These are phyloP conservation scores for Knoxdaviesia capensis DNA, from an alignment of 2,329 filamentous ascomycete genomes.

Conservation along the genomic window DNA sequence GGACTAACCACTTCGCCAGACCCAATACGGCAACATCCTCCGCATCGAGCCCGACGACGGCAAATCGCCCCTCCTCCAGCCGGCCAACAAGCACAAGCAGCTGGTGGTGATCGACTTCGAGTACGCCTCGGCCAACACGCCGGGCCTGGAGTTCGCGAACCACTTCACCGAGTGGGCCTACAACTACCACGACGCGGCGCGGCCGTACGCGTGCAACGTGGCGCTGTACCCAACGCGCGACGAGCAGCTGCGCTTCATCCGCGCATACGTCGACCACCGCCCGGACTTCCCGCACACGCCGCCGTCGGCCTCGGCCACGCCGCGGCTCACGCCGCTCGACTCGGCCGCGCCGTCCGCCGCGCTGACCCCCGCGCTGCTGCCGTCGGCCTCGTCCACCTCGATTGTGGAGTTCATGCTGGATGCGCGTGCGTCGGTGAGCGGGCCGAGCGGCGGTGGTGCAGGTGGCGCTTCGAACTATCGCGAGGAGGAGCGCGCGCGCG, in stretches of 20 bases:
- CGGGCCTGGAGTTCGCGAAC: conserved; percentile 84
- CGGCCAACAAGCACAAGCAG: conserved; percentile 87
- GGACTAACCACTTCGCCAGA: conserved; percentile 29
- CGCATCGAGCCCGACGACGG: conserved; percentile 46
- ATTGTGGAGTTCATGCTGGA: conserved; percentile 67
- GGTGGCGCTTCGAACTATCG: no score
- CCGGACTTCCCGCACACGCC: conserved; percentile 36
- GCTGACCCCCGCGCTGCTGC: conserved; percentile 15
- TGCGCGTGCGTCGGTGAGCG: conserved; percentile 33
- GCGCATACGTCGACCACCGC: conserved; percentile 68
- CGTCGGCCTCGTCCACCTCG: conserved; percentile 23
- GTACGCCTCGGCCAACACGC: conserved; percentile 76
- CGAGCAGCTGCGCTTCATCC: conserved; percentile 70
- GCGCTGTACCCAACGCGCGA: conserved; percentile 54
- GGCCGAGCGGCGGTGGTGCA: no score
- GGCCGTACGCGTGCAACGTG: conserved; percentile 47
- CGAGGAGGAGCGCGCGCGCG: conserved; percentile 38
- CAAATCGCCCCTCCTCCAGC: conserved; percentile 70
- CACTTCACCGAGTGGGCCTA: conserved; percentile 98
- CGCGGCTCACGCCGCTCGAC: conserved; percentile 24
- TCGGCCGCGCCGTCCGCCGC: conserved; percentile 11
- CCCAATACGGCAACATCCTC: conserved; percentile 95
- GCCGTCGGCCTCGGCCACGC: conserved; percentile 21
- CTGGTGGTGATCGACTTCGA: conserved; percentile 97
- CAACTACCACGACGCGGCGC: conserved; percentile 65